These are phyloP conservation scores for Thozetella sp. DNA, from an alignment of 495 filamentous ascomycete genomes.

Conservation along the genomic window DNA sequence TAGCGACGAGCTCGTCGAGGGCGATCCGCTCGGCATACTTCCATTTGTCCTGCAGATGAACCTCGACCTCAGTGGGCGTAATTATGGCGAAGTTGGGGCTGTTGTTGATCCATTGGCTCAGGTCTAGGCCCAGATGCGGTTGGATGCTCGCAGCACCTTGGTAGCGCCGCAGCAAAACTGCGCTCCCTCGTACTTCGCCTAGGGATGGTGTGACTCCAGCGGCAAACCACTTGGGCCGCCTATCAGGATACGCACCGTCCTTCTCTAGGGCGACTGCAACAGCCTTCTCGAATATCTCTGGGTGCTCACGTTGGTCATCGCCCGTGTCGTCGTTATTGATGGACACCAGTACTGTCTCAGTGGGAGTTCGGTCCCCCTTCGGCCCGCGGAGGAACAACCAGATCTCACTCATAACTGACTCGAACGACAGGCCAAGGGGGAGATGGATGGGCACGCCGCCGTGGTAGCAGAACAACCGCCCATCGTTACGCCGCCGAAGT, in stretches of 20 bases:
- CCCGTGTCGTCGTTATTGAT: slow-evolving; percentile 82
- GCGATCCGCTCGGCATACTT: slow-evolving; percentile 23
- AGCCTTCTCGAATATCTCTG: slow-evolving; percentile 34
- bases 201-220: slow-evolving; percentile 73
- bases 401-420: slow-evolving; percentile 64
- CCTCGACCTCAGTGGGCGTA: slow-evolving; percentile 16
- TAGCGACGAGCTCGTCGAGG: slow-evolving; percentile 20
- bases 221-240: slow-evolving; percentile 70
- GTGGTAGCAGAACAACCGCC: slow-evolving; percentile 58
- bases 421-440: slow-evolving; percentile 63
- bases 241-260: slow-evolving; percentile 41
- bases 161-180: slow-evolving; percentile 83
- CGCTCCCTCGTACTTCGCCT: slow-evolving; percentile 76
- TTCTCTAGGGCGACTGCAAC: slow-evolving; percentile 18
- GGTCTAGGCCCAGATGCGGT: slow-evolving; percentile 80
- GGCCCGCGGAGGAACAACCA: slow-evolving; percentile 60
- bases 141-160: slow-evolving; percentile 58
- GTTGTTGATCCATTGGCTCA: slow-evolving; percentile 79
- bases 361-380: slow-evolving; percentile 55
- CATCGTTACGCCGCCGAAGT: slow-evolving; percentile 65
- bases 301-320: slow-evolving; percentile 68
- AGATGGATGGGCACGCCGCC: slow-evolving; percentile 35
- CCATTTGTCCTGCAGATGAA: slow-evolving; percentile 31
- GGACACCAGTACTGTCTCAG: slow-evolving; percentile 79
- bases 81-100: slow-evolving; percentile 55